A percentile compares a stretch with the other conserved stretches of the same genome.
phyloP scores from a whole-genome alignment of 2,329 filamentous ascomycete genomes.

The Arthrinium puccinioides region DNA sequence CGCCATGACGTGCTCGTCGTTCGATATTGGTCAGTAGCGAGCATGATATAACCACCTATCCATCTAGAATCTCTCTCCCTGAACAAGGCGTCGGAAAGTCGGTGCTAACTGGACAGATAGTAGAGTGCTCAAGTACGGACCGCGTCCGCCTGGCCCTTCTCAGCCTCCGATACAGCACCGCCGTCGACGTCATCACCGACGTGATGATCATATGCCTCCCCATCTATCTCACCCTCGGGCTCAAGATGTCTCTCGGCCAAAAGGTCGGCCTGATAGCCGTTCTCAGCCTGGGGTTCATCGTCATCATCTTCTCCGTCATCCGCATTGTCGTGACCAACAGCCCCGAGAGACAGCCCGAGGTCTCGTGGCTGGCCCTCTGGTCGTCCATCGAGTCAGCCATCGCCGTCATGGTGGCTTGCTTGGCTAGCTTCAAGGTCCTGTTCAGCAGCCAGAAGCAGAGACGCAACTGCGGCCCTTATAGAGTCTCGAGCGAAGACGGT shows the following conservation, averaged over 20 bases:
- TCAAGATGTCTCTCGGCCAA: conserved; percentile 5
- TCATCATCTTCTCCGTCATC: conserved; percentile 7
- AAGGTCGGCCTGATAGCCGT: conserved; percentile 12
- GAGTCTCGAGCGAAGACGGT: not conserved
- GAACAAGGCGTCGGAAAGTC: too few relatives aligned
- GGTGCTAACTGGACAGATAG: conserved; percentile 10
- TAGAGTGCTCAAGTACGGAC: conserved; percentile 11
- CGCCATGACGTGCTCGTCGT: not conserved
- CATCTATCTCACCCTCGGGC: conserved; percentile 5
- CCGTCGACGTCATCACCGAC: conserved; percentile 14
- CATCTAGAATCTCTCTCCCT: too few relatives aligned
- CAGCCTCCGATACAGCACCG: conserved; percentile 10
- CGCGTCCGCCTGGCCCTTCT: conserved; percentile 4
- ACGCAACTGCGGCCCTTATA: too few relatives aligned
- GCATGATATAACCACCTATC: too few relatives aligned
- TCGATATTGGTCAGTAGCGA: not conserved
- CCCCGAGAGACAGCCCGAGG: not conserved
- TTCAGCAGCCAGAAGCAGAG: not conserved
- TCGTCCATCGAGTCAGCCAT: not conserved
- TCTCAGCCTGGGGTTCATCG: conserved; percentile 12
- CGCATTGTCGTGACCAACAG: not conserved
- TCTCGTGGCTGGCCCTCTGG: conserved; percentile 2
- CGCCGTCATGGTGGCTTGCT: conserved; percentile 1
- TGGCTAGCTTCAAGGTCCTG: conserved; percentile 1
- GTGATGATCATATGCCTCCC: conserved; percentile 9